Percentiles rank a stretch among this genome's conserved stretches.
phyloP scores from a whole-genome alignment of 1,284 basidiomycete species.

The Rhodotorula sp. region DNA sequence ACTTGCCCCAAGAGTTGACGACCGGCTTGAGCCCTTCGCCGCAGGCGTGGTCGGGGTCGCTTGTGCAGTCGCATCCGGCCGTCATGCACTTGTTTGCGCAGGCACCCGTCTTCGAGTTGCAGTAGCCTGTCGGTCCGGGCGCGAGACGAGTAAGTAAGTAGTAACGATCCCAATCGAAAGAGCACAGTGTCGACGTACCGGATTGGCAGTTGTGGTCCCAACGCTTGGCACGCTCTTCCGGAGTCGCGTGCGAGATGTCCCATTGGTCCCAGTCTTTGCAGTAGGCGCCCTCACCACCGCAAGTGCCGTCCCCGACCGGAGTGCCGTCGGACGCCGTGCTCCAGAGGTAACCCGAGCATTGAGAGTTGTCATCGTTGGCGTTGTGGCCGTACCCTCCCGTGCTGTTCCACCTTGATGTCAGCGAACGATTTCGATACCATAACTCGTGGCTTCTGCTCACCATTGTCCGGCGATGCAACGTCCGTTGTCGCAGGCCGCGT shows the following conservation, averaged over 20 bases:
- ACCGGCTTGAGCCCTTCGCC: background rate
- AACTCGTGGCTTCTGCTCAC: background rate
- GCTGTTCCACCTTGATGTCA: background rate
- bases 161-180: too few species aligned
- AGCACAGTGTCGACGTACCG: background rate
- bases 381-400: background rate
- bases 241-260: background rate
- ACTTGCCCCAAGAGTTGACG: background rate
- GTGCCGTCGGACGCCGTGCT: background rate
- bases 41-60: slow-evolving; percentile 15
- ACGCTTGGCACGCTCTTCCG: slow-evolving; percentile 6
- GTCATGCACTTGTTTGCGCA: slow-evolving; percentile 10
- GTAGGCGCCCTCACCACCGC: slow-evolving; percentile 17
- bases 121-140: background rate
- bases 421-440: background rate
- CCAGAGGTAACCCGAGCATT: slow-evolving; percentile 20
- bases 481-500: slow-evolving; percentile 15
- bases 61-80: slow-evolving; percentile 18
- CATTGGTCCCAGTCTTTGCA: slow-evolving; percentile 18
- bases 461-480: slow-evolving; percentile 1
- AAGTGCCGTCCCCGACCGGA: background rate
- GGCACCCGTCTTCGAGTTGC: background rate
- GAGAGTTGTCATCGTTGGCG: slow-evolving; percentile 6
- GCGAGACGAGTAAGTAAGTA: background rate
- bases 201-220: slow-evolving; percentile 20